Conservation (phyloP, 331 rosid genomes). For the Quercus phellos region DNA sequence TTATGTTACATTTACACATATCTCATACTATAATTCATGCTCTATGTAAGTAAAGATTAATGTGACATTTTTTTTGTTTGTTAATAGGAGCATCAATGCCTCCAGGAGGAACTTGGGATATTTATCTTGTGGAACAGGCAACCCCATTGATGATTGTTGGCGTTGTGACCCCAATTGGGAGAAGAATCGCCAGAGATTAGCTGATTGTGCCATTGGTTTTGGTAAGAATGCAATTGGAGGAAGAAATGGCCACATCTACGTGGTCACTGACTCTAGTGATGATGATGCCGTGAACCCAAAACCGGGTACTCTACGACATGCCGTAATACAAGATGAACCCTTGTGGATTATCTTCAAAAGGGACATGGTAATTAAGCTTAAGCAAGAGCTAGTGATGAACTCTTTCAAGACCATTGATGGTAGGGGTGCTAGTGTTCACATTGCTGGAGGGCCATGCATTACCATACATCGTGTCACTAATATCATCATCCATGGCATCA, state of each 20-base stretch:
- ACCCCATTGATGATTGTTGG: constrained; percentile 95
- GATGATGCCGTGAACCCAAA: constrained; percentile 60
- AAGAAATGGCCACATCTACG: constrained; percentile 55
- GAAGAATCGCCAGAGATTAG: constrained; percentile 62
- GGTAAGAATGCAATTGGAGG: constrained; percentile 85
- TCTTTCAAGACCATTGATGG: constrained; percentile 83
- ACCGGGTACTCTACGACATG: constrained; percentile 66
- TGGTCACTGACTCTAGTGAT: constrained; percentile 53
- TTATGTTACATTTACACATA: too few species aligned
- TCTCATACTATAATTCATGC: too few species aligned
- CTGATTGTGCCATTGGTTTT: constrained; percentile 87
- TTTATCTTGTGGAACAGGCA: constrained; percentile 69
- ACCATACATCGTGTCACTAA: constrained; percentile 59
- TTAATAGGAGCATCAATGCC: constrained; percentile 57
- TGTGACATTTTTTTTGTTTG: background rate
- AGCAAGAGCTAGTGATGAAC: constrained; percentile 65
- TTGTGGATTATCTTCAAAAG: constrained; percentile 76
- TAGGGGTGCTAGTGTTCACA: constrained; percentile 75
- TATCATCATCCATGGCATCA: constrained; percentile 64
- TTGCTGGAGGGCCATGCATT: constrained; percentile 62
- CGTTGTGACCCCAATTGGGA: constrained; percentile 77
- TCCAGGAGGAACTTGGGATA: constrained; percentile 70
- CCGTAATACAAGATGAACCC: constrained; percentile 71
- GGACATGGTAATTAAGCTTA: constrained; percentile 63
- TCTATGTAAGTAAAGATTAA: background rate